Evolutionary conservation across 2,329 filamentous ascomycete genomes (phyloP).

Genomic region (Ophiocordyceps camponoti-floridani): DNA sequence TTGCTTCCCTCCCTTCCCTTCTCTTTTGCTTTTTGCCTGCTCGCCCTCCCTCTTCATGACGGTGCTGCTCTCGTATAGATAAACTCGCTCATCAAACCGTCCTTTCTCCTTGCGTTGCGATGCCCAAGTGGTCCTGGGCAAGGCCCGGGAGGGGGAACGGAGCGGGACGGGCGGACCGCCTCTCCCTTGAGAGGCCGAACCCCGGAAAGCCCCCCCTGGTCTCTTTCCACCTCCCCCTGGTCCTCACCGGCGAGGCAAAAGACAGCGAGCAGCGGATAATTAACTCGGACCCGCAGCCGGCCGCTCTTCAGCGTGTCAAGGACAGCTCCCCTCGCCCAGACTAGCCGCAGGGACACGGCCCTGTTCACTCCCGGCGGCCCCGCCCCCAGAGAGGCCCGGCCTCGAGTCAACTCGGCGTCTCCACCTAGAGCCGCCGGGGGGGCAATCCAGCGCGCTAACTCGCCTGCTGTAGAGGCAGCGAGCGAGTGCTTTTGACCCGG

Average conservation of each 20-base stretch:
- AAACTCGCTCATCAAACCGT: background rate
- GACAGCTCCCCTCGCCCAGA: background rate
- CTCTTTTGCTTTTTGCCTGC: background rate
- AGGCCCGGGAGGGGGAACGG: background rate
- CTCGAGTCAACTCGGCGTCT: background rate
- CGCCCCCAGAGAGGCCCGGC: conserved; percentile 1
- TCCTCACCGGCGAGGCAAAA: background rate
- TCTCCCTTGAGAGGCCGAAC: background rate
- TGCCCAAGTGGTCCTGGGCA: background rate
- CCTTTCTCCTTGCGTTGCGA: background rate
- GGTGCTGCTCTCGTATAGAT: background rate
- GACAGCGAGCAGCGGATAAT: background rate
- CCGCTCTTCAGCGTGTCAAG: background rate
- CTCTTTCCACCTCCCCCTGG: background rate
- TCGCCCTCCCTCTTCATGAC: background rate
- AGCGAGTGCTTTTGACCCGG: background rate
- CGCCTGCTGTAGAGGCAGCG: background rate
- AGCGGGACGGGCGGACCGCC: background rate
- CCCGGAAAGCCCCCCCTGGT: background rate
- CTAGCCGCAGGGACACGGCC: conserved; percentile 1
- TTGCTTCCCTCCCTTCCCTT: background rate
- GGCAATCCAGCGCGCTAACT: conserved; percentile 1
- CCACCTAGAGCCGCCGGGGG: background rate
- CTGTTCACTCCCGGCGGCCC: conserved; percentile 1
- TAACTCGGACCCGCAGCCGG: background rate